These are phyloP conservation scores for Immersiella caudata DNA, from an alignment of 495 filamentous ascomycete species.

Conservation along the genomic window DNA sequence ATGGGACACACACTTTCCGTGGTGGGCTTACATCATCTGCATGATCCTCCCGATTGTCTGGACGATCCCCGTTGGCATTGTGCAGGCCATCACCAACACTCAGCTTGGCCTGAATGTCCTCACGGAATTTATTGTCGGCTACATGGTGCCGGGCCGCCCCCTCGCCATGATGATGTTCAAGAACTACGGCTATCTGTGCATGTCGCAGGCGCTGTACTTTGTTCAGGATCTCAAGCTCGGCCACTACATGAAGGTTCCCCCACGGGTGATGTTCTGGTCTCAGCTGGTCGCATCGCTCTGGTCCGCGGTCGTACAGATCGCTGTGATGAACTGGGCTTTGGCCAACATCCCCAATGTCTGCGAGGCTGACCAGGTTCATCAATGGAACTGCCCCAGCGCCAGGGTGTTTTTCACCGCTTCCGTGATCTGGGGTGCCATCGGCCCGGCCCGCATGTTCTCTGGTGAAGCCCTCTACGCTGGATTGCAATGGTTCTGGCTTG, in stretches of 20 bases:
- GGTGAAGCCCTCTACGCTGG: conserved; percentile 63
- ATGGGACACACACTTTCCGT: conserved; percentile 65
- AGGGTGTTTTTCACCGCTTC: conserved; percentile 66
- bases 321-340: conserved; percentile 69
- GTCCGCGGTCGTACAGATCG: conserved; percentile 66
- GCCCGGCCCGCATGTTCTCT: conserved; percentile 61
- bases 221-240: conserved; percentile 58
- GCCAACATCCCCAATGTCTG: conserved; percentile 63
- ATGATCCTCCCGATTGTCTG: conserved; percentile 58
- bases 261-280: conserved; percentile 65
- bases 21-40: conserved; percentile 67
- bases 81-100: conserved; percentile 69
- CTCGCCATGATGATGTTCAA: conserved; percentile 72
- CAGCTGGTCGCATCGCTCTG: conserved; percentile 66
- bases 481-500: conserved; percentile 70
- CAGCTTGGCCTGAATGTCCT: conserved; percentile 68
- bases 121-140: conserved; percentile 71
- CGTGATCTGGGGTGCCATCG: conserved; percentile 56
- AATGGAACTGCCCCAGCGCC: conserved; percentile 66
- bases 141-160: conserved; percentile 66
- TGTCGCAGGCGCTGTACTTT: conserved; percentile 56
- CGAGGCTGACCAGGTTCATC: conserved; percentile 55
- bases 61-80: conserved; percentile 58
- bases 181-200: conserved; percentile 69
- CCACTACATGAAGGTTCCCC: conserved; percentile 74